Percentiles rank a stretch among this genome's conserved stretches.
phyloP scores from a whole-genome alignment of 1,284 basidiomycete genomes.

The Malassezia restricta region DNA sequence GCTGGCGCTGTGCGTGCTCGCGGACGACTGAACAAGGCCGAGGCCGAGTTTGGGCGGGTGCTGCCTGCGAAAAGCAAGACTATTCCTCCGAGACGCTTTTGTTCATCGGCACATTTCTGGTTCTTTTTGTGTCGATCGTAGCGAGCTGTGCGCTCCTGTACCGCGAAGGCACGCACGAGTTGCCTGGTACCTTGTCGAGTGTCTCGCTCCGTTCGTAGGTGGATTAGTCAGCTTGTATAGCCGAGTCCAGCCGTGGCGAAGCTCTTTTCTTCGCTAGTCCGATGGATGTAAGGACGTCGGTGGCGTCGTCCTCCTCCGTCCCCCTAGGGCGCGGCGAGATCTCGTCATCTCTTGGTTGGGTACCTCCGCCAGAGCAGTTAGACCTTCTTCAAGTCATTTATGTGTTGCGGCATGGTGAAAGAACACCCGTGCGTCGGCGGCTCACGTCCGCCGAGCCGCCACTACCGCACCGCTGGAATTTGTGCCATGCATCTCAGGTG shows the following conservation, averaged over 20 bases:
- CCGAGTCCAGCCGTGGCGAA: background rate
- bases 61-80: conserved; percentile 41
- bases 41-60: conserved; percentile 28
- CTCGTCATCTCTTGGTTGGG: conserved; percentile 24
- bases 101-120: conserved; percentile 21
- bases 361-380: conserved; percentile 24
- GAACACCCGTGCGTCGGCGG: conserved; percentile 38
- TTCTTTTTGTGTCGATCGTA: conserved; percentile 21
- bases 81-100: conserved; percentile 28
- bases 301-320: background rate
- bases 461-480: conserved; percentile 35
- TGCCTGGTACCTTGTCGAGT: conserved; percentile 34
- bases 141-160: conserved; percentile 27
- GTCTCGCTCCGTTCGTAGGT: conserved; percentile 16
- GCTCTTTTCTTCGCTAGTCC: background rate
- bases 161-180: conserved; percentile 21
- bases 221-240: background rate
- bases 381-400: conserved; percentile 37
- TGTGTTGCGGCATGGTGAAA: conserved; percentile 39
- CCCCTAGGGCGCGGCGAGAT: conserved; percentile 20
- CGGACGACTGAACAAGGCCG: conserved; percentile 16
- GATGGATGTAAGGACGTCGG: too few species aligned
- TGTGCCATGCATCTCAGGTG: conserved; percentile 33
- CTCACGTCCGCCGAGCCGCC: conserved; percentile 25
- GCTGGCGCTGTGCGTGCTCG: conserved; percentile 35